Base-by-base conservation (phyloP, 345 rosid species). In the Passiflora organensis region DNA sequence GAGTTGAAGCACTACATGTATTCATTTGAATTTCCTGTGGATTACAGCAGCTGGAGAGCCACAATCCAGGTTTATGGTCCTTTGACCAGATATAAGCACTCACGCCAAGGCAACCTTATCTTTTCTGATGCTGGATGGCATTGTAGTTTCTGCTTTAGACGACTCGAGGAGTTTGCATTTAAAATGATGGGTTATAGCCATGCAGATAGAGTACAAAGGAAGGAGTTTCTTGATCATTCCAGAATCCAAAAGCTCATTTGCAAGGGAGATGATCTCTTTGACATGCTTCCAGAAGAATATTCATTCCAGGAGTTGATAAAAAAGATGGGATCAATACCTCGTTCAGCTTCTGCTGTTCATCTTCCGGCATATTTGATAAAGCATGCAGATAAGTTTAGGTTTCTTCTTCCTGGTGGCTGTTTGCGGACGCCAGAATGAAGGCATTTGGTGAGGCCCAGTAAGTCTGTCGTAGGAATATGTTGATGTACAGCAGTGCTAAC, bases 41-140 rank as follows among this genome's bases (percentile, higher is more conserved):
- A 86, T 61, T 82, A 81, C 71, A 84, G 85, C 52, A 88, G 90
- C 63, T 91, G 99, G 96, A 74, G 95, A 39, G 78, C 95, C 10
- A 72, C 89, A 3, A 59, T 80, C 48, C 88, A 86, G 37, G 58
- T 80, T 13, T 86, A 70, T 22, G 61, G 70, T 28, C 67, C 69
- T 5, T 45, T 67, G 73, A 82, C 88, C 10, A 59, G 66, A 17
- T 93, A 93, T 55, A 73, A 89, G 6, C 99, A 93, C 56, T 86
- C 95, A 0, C 79, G 98, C 43, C 88, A 77, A 60, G 65, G 83
- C 0, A 75, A 88, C 44, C 52, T 76, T 37, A 64, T 91, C n/a
- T 64, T 91, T 23, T 73, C 98, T 0, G 93, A 91, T 28, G 93
- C 95, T n/a, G 96, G 96, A 14, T 91, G 98, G 96, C 98, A 91